These are phyloP conservation scores for Solanum ossicruentum DNA, from an alignment of 257 asterid genomes.

Conservation along the genomic window DNA sequence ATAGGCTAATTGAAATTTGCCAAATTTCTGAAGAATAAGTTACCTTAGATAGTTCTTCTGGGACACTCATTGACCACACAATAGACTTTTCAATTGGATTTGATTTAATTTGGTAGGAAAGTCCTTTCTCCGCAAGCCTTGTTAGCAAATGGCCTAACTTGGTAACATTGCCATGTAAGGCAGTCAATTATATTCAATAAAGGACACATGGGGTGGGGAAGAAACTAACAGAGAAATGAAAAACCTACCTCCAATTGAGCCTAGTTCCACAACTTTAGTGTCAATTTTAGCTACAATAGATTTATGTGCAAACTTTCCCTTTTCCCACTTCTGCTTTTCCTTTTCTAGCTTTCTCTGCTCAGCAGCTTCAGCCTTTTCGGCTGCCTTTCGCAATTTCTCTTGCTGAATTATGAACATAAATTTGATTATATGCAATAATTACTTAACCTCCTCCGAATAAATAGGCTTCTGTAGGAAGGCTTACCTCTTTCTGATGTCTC, in stretches of 20 bases:
- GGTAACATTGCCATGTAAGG: background rate
- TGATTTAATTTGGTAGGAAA: constrained; percentile 60
- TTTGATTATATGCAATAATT: constrained; percentile 1
- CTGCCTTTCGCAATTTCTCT: constrained; percentile 78
- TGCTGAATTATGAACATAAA: constrained; percentile 28
- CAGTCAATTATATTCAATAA: background rate
- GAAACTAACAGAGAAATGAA: background rate
- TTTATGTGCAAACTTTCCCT: constrained; percentile 72
- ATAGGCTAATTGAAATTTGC: background rate
- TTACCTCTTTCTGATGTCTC: constrained; percentile 69
- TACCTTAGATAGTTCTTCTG: constrained; percentile 54
- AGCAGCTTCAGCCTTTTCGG: constrained; percentile 78
- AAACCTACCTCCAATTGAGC: constrained; percentile 67
- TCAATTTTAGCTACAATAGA: constrained; percentile 90
- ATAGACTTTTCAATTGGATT: constrained; percentile 71
- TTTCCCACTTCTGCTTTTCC: constrained; percentile 88
- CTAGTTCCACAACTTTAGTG: constrained; percentile 59
- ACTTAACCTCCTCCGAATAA: background rate
- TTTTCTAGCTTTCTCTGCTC: constrained; percentile 51
- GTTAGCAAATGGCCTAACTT: constrained; percentile 73
- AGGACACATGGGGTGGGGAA: background rate
- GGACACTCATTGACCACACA: constrained; percentile 62
- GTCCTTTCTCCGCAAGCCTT: constrained; percentile 71
- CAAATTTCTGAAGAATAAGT: background rate
- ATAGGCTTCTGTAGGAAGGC: constrained; percentile 3